Evolutionary conservation across 2,329 filamentous ascomycete genomes (phyloP), one percentile per base, ranked within the genome.

Genomic region (Fusarium hostae): DNA sequence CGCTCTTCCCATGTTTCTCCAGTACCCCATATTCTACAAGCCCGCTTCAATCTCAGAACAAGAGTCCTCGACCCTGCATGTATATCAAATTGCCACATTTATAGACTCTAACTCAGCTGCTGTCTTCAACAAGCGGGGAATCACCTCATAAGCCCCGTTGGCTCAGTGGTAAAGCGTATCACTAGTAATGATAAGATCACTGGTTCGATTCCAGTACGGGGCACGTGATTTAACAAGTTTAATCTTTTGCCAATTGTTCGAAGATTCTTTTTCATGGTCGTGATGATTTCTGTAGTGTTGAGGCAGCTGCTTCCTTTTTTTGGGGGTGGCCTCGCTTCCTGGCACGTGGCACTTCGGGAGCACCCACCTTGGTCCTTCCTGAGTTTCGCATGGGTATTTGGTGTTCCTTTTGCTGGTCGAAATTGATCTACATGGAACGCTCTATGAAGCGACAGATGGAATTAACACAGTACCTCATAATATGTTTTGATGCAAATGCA

Each of bases 141-240:
- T 64, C 63, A 60, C 62, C 50, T 68, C 47, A 65, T 4, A 73
- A 69, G 72, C 71, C 71, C 68, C 71, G 71, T 74, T 74, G 71
- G 71, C 71, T 74, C 48, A 74, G 71, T 74, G 71, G 71, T 74
- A 74, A 69, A 74, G 71, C 71, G 71, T 72, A 74, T 74, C 71
- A 73, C 71, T 73, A 73, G 71, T 72, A 72, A 72, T 72, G 69
- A 72, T 69, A 71, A 72, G 68, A 71, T 72, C 69, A 71, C 60
- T 71, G 69, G 69, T 72, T 72, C 70, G 70, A 72, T 72, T 71
- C 70, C 70, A 72, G 60, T 72, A 72, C 68, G 70, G 65, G 70
- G 70, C 70, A 72, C 15, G 52, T 70, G 48, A 51, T 70, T 55
- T 12, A 22, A 1, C 0, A 0, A 16, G 0, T 0, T 8, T 11